These are phyloP conservation scores for Fremontodendron californicum DNA, from an alignment of 345 rosid genomes.

Conservation along the genomic window DNA sequence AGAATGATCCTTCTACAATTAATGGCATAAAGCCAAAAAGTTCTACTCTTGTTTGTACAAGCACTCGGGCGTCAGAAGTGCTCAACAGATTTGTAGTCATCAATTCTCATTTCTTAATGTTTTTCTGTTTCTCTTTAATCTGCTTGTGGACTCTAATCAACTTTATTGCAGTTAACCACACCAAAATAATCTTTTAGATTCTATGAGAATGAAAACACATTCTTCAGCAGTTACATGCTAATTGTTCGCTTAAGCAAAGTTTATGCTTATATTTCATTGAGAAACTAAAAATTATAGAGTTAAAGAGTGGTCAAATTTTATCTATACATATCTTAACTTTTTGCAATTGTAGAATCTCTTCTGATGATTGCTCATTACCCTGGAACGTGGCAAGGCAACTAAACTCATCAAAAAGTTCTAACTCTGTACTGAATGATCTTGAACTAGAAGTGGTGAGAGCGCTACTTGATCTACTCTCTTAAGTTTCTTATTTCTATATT, in stretches of 20 bases:
- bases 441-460: conserved; percentile 54
- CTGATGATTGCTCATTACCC: conserved; percentile 35
- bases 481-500: background rate
- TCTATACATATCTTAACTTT: conserved; percentile 8
- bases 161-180: background rate
- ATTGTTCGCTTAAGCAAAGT: background rate
- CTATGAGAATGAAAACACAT: background rate
- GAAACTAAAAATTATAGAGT: background rate
- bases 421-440: conserved; percentile 30
- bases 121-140: background rate
- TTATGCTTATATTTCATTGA: background rate
- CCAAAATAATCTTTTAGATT: background rate
- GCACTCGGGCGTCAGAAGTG: background rate
- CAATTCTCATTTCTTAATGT: background rate
- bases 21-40: background rate
- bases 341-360: conserved; percentile 27
- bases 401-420: conserved; percentile 27
- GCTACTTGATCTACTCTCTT: background rate
- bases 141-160: background rate
- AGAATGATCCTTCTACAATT: background rate
- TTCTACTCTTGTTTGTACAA: background rate
- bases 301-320: background rate
- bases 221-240: background rate
- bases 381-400: conserved; percentile 37
- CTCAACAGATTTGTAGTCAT: background rate